These are phyloP conservation scores for Fusarium neocosmosporiellum DNA, from an alignment of 2,329 filamentous ascomycete genomes.

Conservation along the genomic window DNA sequence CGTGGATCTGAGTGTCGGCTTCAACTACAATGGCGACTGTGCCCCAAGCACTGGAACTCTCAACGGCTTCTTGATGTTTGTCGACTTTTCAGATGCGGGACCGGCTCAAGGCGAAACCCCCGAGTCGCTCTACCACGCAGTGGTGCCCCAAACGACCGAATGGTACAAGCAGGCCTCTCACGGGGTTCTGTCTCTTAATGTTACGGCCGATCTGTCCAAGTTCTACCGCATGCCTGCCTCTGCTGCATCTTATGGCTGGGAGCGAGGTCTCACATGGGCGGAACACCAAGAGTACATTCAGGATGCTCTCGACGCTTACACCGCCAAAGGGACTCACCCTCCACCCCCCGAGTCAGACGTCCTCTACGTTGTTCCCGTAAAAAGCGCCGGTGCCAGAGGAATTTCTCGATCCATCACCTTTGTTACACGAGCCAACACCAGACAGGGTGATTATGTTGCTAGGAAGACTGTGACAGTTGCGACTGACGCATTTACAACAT, in stretches of 20 bases:
- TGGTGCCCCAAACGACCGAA: conserved; percentile 16
- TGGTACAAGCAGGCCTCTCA: conserved; percentile 44
- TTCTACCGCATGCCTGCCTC: conserved; percentile 44
- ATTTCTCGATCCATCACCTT: neutral
- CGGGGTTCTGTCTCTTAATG: conserved; percentile 32
- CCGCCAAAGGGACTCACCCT: neutral
- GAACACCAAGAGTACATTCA: conserved; percentile 22
- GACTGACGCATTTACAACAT: conserved; percentile 44
- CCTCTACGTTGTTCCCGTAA: conserved; percentile 27
- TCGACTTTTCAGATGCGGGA: conserved; percentile 48
- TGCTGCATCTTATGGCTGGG: conserved; percentile 40
- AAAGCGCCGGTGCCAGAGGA: neutral
- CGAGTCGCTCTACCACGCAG: conserved; percentile 29
- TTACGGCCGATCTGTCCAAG: conserved; percentile 32
- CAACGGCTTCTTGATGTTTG: conserved; percentile 50
- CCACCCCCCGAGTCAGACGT: conserved; percentile 17
- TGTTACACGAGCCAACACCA: neutral
- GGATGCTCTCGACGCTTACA: conserved; percentile 28
- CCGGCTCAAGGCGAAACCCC: conserved; percentile 36
- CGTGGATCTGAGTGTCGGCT: neutral
- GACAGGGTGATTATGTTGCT: neutral
- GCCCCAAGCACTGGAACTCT: conserved; percentile 47
- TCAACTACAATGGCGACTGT: conserved; percentile 36
- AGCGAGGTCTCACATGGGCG: neutral
- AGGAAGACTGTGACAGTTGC: conserved; percentile 49